Percentiles rank a stretch among this genome's conserved stretches.
phyloP scores from a whole-genome alignment of 1,284 basidiomycete species.

The Ceratobasidium theobromae region DNA sequence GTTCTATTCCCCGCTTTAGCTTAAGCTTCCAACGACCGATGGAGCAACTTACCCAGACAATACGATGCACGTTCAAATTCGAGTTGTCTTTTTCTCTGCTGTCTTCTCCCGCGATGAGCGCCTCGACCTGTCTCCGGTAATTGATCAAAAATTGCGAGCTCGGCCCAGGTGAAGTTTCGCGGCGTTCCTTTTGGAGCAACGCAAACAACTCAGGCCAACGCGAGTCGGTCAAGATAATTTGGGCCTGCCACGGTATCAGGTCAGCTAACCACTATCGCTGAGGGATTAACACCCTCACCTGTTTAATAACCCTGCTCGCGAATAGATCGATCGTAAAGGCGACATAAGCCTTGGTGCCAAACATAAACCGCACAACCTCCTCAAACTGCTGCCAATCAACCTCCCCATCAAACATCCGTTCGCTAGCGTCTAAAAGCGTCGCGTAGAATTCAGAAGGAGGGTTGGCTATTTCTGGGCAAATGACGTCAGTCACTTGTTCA shows the following conservation, averaged over 20 bases:
- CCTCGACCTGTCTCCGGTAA: slow-evolving; percentile 80
- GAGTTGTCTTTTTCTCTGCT: slow-evolving; percentile 25
- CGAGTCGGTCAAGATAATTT: slow-evolving; percentile 73
- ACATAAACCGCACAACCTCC: slow-evolving; percentile 95
- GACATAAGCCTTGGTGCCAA: slow-evolving; percentile 82
- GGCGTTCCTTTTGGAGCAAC: slow-evolving; percentile 74
- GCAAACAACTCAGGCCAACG: slow-evolving; percentile 85
- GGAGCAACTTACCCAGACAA: slow-evolving; percentile 76
- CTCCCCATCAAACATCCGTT: slow-evolving; percentile 91
- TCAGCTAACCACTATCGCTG: slow-evolving; percentile 30
- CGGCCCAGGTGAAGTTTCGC: slow-evolving; percentile 52
- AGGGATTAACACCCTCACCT: slow-evolving; percentile 52
- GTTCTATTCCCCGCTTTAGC: slow-evolving; percentile 51
- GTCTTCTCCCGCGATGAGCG: slow-evolving; percentile 82
- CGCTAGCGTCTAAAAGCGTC: slow-evolving; percentile 88
- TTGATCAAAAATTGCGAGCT: slow-evolving; percentile 85
- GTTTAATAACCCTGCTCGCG: slow-evolving; percentile 84
- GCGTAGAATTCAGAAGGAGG: slow-evolving; percentile 73
- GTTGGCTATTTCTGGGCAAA: slow-evolving; percentile 46
- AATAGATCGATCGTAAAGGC: slow-evolving; percentile 91
- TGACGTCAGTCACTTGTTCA: no score
- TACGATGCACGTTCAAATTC: slow-evolving; percentile 71
- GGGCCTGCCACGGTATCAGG: slow-evolving; percentile 53
- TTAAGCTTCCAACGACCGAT: not conserved
- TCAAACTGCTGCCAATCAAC: slow-evolving; percentile 89